phyloP scores from a whole-genome alignment of 441 rosid genomes.

The Bruguiera hainesii region DNA sequence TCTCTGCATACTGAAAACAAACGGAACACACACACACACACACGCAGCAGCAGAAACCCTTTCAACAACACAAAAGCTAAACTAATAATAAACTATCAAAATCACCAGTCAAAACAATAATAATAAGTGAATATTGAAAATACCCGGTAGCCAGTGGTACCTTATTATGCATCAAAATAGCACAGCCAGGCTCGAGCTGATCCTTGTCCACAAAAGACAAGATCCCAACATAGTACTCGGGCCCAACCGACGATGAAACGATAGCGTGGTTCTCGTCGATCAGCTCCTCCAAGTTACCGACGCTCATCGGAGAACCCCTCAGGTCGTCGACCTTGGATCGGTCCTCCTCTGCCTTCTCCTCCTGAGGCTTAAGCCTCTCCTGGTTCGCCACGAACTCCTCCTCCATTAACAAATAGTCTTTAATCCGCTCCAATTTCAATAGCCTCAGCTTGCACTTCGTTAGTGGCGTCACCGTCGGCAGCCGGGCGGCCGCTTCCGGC shows the following conservation, averaged over 20 bases:
- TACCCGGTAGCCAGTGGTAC: constrained; percentile 27
- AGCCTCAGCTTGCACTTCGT: constrained; percentile 77
- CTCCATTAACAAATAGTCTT: constrained; percentile 85
- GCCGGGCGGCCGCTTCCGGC: constrained; percentile 76
- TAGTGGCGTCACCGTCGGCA: constrained; percentile 71
- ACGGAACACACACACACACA: too few species aligned
- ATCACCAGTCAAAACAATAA: background rate
- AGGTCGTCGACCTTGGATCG: constrained; percentile 89
- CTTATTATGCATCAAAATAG: constrained; percentile 92
- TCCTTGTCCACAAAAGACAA: constrained; percentile 78
- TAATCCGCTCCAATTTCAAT: constrained; percentile 69
- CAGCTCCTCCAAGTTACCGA: constrained; percentile 77
- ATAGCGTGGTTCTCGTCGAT: constrained; percentile 93
- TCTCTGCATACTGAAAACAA: too few species aligned
- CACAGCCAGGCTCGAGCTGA: constrained; percentile 86
- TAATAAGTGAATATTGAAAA: background rate
- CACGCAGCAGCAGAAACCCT: too few species aligned
- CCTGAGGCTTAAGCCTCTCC: constrained; percentile 83
- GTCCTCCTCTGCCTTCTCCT: constrained; percentile 94
- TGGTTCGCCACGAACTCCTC: constrained; percentile 86
- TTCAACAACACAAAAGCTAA: too few species aligned
- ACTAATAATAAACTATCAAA: too few species aligned
- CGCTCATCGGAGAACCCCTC: constrained; percentile 91
- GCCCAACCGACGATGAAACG: constrained; percentile 84
- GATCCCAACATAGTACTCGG: constrained; percentile 85